These are phyloP conservation scores for Kwoniella sp. DNA, from an alignment of 768 basidiomycete genomes.

Conservation along the genomic window DNA sequence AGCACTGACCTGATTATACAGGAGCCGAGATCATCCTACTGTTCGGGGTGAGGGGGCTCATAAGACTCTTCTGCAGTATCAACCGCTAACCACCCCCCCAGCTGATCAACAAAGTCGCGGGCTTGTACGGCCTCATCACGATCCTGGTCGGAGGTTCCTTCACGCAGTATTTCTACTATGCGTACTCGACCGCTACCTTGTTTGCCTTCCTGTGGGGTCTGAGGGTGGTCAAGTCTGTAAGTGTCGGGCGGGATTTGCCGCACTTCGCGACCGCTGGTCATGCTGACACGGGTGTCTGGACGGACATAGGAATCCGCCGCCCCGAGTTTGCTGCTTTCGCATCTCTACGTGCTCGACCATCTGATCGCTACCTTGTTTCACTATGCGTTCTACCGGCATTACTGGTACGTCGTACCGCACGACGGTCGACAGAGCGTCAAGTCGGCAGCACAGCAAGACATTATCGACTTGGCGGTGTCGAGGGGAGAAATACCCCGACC, in stretches of 20 bases:
- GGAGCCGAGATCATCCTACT: conserved; percentile 78
- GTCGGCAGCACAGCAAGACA: conserved; percentile 79
- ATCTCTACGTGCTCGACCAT: conserved; percentile 88
- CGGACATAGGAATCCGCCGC: conserved; percentile 73
- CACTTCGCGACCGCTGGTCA: background rate
- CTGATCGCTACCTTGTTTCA: conserved; percentile 85
- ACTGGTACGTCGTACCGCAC: conserved; percentile 90
- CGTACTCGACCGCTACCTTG: conserved; percentile 82
- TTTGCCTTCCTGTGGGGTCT: conserved; percentile 81
- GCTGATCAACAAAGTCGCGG: conserved; percentile 89
- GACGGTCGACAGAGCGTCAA: conserved; percentile 76
- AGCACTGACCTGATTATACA: conserved; percentile 17
- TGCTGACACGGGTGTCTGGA: background rate
- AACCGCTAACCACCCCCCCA: conserved; percentile 1
- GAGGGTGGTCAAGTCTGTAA: conserved; percentile 74
- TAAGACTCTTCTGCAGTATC: conserved; percentile 55
- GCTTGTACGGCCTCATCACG: conserved; percentile 91
- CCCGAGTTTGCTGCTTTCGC: conserved; percentile 80
- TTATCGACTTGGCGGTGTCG: conserved; percentile 57
- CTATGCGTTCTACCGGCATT: conserved; percentile 73
- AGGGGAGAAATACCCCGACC: conserved; percentile 55
- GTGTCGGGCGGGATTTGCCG: conserved; percentile 41
- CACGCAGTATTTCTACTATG: conserved; percentile 83
- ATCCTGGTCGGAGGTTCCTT: conserved; percentile 78
- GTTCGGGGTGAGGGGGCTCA: conserved; percentile 75